Percentiles rank a stretch among this genome's conserved stretches.
These are phyloP conservation scores for Phaeomoniella chlamydospora DNA, from an alignment of 2,329 filamentous ascomycete species.

Conservation along the genomic window DNA sequence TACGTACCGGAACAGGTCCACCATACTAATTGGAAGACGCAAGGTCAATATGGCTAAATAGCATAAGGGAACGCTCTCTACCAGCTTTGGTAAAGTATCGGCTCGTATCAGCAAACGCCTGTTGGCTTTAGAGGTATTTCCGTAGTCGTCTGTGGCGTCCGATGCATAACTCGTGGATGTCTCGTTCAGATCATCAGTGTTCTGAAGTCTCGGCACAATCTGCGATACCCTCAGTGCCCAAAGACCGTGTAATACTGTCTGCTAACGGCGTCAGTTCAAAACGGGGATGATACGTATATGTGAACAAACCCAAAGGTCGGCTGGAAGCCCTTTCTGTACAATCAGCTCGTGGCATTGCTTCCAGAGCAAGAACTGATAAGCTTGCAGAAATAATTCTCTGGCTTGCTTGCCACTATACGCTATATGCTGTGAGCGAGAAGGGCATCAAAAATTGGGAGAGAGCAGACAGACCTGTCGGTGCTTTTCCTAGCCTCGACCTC, in stretches of 20 bases:
- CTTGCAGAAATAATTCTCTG: constrained; percentile 66
- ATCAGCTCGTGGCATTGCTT: constrained; percentile 68
- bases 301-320: constrained; percentile 52
- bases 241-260: constrained; percentile 60
- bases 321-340: constrained; percentile 47
- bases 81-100: constrained; percentile 44
- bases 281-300: not conserved
- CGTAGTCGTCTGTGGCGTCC: constrained; percentile 9
- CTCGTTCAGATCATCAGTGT: not conserved
- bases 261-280: constrained; percentile 1
- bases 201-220: constrained; percentile 20
- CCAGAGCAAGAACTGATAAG: constrained; percentile 69
- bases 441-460: constrained; percentile 2
- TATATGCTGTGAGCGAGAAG: constrained; percentile 22
- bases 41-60: constrained; percentile 68
- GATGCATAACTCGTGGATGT: not conserved
- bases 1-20: constrained; percentile 45
- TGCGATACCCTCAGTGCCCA: constrained; percentile 63
- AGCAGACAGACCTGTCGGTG: constrained; percentile 1
- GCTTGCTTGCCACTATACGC: constrained; percentile 50
- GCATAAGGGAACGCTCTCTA: constrained; percentile 64
- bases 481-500: not conserved
- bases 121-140: constrained; percentile 19
- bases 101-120: constrained; percentile 16
- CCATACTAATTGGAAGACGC: constrained; percentile 60